Evolutionary conservation across 768 basidiomycete genomes (phyloP).

Genomic region (Pulveroboletus sp.): DNA sequence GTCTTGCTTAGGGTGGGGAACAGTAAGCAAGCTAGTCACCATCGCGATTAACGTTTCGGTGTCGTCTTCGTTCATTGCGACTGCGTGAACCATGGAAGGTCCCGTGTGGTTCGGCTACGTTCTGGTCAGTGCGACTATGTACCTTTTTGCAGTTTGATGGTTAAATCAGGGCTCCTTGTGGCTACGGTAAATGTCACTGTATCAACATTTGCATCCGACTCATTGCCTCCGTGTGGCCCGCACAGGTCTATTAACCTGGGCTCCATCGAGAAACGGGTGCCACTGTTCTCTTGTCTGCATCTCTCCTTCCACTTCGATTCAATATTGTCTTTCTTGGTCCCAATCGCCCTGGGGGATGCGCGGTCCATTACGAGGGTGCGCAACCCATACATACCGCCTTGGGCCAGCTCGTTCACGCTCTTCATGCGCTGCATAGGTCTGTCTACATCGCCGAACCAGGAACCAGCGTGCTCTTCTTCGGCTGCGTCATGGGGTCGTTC

Average conservation of each 20-base stretch:
- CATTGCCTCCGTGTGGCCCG: neutral
- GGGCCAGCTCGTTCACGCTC: slow-evolving; percentile 41
- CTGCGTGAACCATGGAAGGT: neutral
- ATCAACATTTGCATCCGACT: too few species aligned
- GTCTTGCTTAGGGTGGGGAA: slow-evolving; percentile 32
- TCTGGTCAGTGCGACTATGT: too few species aligned
- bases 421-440: slow-evolving; percentile 48
- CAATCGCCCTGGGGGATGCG: slow-evolving; percentile 24
- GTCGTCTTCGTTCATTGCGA: slow-evolving; percentile 35
- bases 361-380: slow-evolving; percentile 43
- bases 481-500: slow-evolving; percentile 62
- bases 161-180: neutral
- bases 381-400: slow-evolving; percentile 38
- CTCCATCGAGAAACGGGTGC: slow-evolving; percentile 8
- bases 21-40: slow-evolving; percentile 53
- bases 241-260: neutral
- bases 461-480: slow-evolving; percentile 64
- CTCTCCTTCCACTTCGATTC: neutral
- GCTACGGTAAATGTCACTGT: neutral
- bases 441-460: slow-evolving; percentile 82
- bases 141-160: slow-evolving; percentile 4
- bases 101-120: neutral
- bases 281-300: slow-evolving; percentile 3
- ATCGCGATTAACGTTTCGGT: slow-evolving; percentile 68
- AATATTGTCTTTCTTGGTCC: neutral